These are phyloP conservation scores for Apiospora arundinis DNA, from an alignment of 2,329 filamentous ascomycete species.

Conservation along the genomic window DNA sequence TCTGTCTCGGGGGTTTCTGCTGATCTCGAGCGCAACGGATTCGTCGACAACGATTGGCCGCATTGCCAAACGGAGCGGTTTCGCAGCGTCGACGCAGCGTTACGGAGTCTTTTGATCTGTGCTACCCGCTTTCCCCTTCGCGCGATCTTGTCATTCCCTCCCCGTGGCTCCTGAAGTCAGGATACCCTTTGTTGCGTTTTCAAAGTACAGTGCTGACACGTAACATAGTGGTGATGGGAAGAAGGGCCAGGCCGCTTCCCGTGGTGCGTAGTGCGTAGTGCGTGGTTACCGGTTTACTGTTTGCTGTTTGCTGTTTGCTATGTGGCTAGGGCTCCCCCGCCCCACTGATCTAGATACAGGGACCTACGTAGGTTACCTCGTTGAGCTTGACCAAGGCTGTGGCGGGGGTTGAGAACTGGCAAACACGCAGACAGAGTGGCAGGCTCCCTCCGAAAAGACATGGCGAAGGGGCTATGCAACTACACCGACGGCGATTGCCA, in stretches of 20 bases:
- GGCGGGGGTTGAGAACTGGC: constrained; percentile 5
- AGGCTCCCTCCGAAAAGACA: constrained; percentile 9
- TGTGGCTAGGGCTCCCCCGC: neutral
- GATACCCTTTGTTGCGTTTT: neutral
- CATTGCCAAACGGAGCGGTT: constrained; percentile 11
- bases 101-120: neutral
- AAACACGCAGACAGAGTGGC: neutral
- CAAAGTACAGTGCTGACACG: constrained; percentile 11
- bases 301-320: neutral
- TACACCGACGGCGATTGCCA: constrained; percentile 7
- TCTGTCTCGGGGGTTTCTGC: constrained; percentile 16
- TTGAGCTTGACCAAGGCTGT: constrained; percentile 9
- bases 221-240: neutral
- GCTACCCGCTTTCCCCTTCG: neutral
- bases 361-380: neutral
- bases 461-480: neutral
- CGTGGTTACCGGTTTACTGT: neutral
- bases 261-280: neutral
- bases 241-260: constrained; percentile 9
- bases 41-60: neutral
- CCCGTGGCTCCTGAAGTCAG: neutral
- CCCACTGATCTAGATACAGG: constrained; percentile 7
- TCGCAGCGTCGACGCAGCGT: constrained; percentile 12
- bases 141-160: neutral
- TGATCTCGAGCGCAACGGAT: neutral